These are phyloP conservation scores for Venturia aucupariae DNA, from an alignment of 2,329 filamentous ascomycete genomes.

Conservation along the genomic window DNA sequence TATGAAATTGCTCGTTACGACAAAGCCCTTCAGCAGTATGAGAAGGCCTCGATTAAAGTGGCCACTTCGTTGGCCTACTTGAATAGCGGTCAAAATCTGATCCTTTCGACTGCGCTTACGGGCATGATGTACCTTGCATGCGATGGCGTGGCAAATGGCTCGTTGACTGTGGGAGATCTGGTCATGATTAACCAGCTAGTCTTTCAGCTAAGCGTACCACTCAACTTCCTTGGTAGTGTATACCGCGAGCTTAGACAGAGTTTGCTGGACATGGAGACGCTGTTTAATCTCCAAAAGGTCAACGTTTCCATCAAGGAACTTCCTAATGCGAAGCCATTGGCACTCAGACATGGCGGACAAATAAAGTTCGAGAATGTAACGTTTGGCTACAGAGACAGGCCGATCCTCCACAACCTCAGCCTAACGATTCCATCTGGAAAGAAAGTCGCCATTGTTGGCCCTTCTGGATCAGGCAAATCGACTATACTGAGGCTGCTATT, in stretches of 20 bases:
- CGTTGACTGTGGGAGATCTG: constrained; percentile 83
- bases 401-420: constrained; percentile 74
- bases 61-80: constrained; percentile 86
- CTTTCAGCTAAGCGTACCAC: constrained; percentile 90
- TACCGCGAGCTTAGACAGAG: constrained; percentile 94
- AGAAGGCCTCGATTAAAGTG: constrained; percentile 93
- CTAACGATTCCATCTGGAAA: constrained; percentile 91
- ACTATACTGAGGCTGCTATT: constrained; percentile 86
- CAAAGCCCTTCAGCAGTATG: constrained; percentile 73
- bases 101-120: constrained; percentile 88
- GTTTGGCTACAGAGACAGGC: constrained; percentile 86
- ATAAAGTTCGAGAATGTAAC: constrained; percentile 92
- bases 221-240: constrained; percentile 97
- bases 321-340: constrained; percentile 62
- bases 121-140: constrained; percentile 98
- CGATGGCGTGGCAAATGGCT: constrained; percentile 72
- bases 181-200: constrained; percentile 99
- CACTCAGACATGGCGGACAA: constrained; percentile 68
- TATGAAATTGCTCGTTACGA: constrained; percentile 91
- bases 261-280: constrained; percentile 93
- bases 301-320: constrained; percentile 78
- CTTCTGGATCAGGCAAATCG: constrained; percentile 92
- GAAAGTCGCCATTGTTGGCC: constrained; percentile 91
- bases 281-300: constrained; percentile 96
- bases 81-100: constrained; percentile 93